Evolutionary conservation across 108 stramenopile genomes (phyloP).

Genomic region (Fragilariopsis cylindrus): DNA sequence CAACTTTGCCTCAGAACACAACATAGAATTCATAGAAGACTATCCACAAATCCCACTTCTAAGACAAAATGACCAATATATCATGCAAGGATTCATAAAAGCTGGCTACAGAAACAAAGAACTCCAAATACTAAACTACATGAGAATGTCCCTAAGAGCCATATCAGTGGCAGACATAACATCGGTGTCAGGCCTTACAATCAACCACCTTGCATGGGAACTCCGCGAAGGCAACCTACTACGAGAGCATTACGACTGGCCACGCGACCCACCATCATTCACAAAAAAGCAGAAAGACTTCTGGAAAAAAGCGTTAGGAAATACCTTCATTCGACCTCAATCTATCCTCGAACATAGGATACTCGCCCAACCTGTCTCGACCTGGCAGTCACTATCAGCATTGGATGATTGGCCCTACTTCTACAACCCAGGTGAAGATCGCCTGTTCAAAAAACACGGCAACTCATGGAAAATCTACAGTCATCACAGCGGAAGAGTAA

Average conservation of each 20-base stretch:
- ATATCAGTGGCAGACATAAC: conserved; percentile 10
- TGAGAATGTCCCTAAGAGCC: conserved; percentile 1
- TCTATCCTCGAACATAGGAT: too few relatives aligned
- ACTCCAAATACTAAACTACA: neutral
- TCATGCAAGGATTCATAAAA: neutral
- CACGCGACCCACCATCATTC: neutral
- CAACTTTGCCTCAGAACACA: too few relatives aligned
- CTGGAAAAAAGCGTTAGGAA: neutral
- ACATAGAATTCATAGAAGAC: neutral
- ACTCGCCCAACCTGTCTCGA: too few relatives aligned
- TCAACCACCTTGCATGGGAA: neutral
- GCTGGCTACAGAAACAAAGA: neutral
- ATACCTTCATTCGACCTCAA: neutral
- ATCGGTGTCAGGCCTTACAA: neutral
- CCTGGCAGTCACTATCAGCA: too few relatives aligned
- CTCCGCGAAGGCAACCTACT: neutral
- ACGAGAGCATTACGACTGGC: neutral
- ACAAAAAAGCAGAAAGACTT: neutral
- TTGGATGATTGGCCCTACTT: too few relatives aligned
- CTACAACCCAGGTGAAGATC: too few relatives aligned
- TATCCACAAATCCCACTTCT: neutral
- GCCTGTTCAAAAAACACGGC: too few relatives aligned
- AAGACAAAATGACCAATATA: neutral
- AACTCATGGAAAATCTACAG: too few relatives aligned
- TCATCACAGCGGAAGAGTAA: too few relatives aligned